Base-by-base conservation (phyloP, 306 rosid genomes). In the Cucumis cinereus region DNA sequence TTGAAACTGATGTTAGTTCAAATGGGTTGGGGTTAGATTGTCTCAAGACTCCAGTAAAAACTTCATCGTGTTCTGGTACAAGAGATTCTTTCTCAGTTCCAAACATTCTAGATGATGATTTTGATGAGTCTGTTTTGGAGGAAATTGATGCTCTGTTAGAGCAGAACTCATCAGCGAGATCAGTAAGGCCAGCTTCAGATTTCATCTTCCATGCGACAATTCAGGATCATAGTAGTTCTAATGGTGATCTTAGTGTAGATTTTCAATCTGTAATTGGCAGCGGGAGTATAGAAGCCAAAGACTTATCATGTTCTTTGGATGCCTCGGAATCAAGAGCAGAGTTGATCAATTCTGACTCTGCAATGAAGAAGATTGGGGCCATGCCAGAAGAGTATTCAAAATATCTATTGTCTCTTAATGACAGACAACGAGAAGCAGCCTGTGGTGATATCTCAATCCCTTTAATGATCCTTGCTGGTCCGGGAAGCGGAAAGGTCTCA, bases 401-500 rank as follows among this genome's bases (percentile, higher is more conserved):
- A 70, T 91, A 91, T 75, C 73, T 91, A 79, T 69, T 76, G 66
- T 87, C 93, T 69, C 78, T 91, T 23, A 93, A 93, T 78, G 98
- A 90, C 9, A 81, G 89, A 80, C 98, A 93, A 66, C 83, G 92
- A 78, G 96, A 93, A 78, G 98, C 98, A 26, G 96, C 93, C 73
- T 93, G 96, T 79, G 62, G 83, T 73, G 88, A 91, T 75, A 87
- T 88, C 83, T 92, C 96, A 4, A 79, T 75, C 61, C 98, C 98
- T 22, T 82, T 93, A 75, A 87, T 93, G 89, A 90, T 93, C 79
- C 85, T 86, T 40, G 97, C 98, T 76, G 98, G 98, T 49, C 98
- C 98, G 2, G 98, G 98, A 85, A 93, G 98, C 82, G 97, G 98
- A 82, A 93, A 93, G 97, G 97, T 92, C 30, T 50, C 66, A 63